Evolutionary conservation across 2,329 filamentous ascomycete species (phyloP).

Genomic region (Penicillium sp.): DNA sequence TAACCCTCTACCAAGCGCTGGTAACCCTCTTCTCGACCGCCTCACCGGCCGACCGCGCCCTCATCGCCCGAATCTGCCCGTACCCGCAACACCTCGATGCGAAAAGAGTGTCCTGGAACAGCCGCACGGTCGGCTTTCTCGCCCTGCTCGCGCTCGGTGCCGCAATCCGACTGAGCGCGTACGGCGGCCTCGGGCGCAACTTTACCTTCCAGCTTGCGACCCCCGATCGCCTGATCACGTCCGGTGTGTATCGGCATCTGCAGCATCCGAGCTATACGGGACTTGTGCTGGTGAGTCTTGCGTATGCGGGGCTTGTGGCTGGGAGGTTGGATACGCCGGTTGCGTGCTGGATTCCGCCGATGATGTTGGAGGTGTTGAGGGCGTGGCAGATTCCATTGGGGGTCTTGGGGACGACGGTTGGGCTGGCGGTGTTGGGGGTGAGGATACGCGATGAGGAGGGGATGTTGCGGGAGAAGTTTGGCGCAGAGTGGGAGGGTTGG

Average conservation of each 20-base stretch:
- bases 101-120: slow-evolving; percentile 33
- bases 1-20: slow-evolving; percentile 28
- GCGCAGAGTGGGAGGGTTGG: slow-evolving; percentile 56
- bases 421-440: slow-evolving; percentile 28
- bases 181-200: slow-evolving; percentile 52
- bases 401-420: slow-evolving; percentile 8
- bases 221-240: slow-evolving; percentile 54
- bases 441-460: slow-evolving; percentile 56
- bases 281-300: slow-evolving; percentile 37
- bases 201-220: slow-evolving; percentile 59
- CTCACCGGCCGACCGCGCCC: not conserved
- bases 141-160: slow-evolving; percentile 28
- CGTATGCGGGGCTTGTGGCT: slow-evolving; percentile 34
- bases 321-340: slow-evolving; percentile 43
- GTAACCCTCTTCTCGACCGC: slow-evolving; percentile 20
- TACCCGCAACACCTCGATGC: slow-evolving; percentile 20
- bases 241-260: slow-evolving; percentile 55
- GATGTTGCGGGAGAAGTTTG: slow-evolving; percentile 56
- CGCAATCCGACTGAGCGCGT: slow-evolving; percentile 46
- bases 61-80: slow-evolving; percentile 25
- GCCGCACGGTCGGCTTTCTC: slow-evolving; percentile 22
- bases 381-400: slow-evolving; percentile 17
- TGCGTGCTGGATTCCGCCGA: slow-evolving; percentile 41
- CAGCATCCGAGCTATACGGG: slow-evolving; percentile 62
- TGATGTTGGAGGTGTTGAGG: slow-evolving; percentile 19